These are phyloP conservation scores for Amyloporia xantha DNA, from an alignment of 768 basidiomycete species.

Conservation along the genomic window DNA sequence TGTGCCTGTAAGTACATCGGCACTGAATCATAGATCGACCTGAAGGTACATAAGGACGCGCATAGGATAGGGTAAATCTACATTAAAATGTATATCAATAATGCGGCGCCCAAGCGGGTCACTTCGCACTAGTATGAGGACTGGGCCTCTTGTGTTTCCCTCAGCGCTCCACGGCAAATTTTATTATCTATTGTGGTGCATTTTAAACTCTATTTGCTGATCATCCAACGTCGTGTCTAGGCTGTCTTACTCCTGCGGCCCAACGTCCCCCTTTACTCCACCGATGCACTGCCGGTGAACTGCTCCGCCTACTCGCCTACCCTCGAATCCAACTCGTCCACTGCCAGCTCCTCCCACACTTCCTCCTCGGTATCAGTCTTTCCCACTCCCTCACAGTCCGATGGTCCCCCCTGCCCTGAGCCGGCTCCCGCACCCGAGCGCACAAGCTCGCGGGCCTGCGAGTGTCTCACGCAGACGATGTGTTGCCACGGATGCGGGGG, in stretches of 20 bases:
- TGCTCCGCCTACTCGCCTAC: slow-evolving; percentile 60
- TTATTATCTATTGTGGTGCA: too few relatives aligned
- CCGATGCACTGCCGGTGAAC: slow-evolving; percentile 72
- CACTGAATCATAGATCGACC: too few relatives aligned
- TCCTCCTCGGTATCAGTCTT: slow-evolving; percentile 17
- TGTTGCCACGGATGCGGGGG: slow-evolving; percentile 76
- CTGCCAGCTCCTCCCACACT: slow-evolving; percentile 23
- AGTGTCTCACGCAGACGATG: slow-evolving; percentile 77
- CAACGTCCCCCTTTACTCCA: slow-evolving; percentile 75
- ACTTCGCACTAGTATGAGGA: too few relatives aligned
- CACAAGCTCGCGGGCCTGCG: slow-evolving; percentile 58
- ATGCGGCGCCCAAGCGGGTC: too few relatives aligned
- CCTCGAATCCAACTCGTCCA: slow-evolving; percentile 15
- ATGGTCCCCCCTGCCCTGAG: slow-evolving; percentile 29
- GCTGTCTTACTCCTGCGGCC: slow-evolving; percentile 80
- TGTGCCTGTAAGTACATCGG: too few relatives aligned
- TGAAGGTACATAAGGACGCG: too few relatives aligned
- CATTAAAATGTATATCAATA: too few relatives aligned
- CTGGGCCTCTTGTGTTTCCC: too few relatives aligned
- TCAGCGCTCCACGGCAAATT: too few relatives aligned
- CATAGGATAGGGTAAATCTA: too few relatives aligned
- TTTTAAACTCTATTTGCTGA: too few relatives aligned
- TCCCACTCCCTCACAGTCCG: slow-evolving; percentile 19
- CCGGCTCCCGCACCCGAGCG: slow-evolving; percentile 18
- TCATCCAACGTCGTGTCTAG: too few relatives aligned